These are phyloP conservation scores for Dissophora ornata DNA, from an alignment of 192 early-diverging fungal species.

Conservation along the genomic window DNA sequence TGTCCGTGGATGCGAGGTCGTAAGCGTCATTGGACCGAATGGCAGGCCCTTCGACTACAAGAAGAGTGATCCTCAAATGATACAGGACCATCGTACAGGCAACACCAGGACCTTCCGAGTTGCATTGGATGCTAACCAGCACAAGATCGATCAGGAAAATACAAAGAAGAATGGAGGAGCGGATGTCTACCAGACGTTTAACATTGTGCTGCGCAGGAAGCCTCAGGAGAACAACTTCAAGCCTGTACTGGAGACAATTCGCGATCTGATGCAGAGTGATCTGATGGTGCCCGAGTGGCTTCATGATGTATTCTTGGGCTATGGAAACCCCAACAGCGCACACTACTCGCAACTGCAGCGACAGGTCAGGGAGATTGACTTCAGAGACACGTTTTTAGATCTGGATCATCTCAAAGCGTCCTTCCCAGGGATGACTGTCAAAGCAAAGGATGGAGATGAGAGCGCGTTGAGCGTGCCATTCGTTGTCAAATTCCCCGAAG, in stretches of 20 bases:
- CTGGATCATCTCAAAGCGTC: constrained; percentile 78
- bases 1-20: constrained; percentile 90
- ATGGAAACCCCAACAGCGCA: constrained; percentile 89
- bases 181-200: constrained; percentile 85
- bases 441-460: constrained; percentile 45
- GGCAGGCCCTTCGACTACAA: constrained; percentile 63
- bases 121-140: constrained; percentile 89
- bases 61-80: constrained; percentile 49
- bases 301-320: constrained; percentile 90
- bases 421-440: constrained; percentile 68
- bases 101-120: constrained; percentile 78
- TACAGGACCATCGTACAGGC: constrained; percentile 56
- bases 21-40: constrained; percentile 77
- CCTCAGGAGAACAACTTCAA: constrained; percentile 96
- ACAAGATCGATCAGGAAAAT: constrained; percentile 70
- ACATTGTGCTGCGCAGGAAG: constrained; percentile 88
- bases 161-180: constrained; percentile 59
- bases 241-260: constrained; percentile 89
- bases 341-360: constrained; percentile 73
- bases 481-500: constrained; percentile 75
- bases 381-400: constrained; percentile 91
- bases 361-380: constrained; percentile 70
- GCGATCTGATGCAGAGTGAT: constrained; percentile 87
- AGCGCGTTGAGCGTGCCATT: constrained; percentile 72
- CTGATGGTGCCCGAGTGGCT: constrained; percentile 93